A percentile compares a stretch with the other conserved stretches of the same genome.
These are phyloP conservation scores for Phellinidium pouzarii DNA, from an alignment of 1,284 basidiomycete species.

Conservation along the genomic window DNA sequence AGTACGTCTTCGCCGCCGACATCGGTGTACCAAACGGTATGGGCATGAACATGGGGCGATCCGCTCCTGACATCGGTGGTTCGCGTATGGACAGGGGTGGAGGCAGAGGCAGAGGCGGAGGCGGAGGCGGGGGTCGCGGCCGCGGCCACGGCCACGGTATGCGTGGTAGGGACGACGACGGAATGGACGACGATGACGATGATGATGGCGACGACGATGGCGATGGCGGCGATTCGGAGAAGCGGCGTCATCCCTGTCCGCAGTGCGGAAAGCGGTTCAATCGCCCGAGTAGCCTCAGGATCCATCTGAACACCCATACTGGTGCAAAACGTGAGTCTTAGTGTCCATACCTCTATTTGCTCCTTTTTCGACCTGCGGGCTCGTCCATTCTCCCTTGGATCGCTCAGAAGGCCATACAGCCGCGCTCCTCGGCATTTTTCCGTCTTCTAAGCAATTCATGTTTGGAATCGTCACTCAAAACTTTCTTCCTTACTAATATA, in stretches of 20 bases:
- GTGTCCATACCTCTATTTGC: conserved; percentile 26
- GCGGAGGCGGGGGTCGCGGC: background rate
- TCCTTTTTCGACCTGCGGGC: conserved; percentile 2
- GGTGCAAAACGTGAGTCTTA: conserved; percentile 57
- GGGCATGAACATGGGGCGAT: too few species aligned
- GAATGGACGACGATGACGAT: background rate
- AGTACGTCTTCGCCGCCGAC: background rate
- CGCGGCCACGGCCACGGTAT: too few species aligned
- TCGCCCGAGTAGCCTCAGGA: conserved; percentile 67
- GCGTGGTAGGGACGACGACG: background rate
- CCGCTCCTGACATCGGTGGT: background rate
- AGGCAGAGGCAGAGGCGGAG: background rate
- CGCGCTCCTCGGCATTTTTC: background rate
- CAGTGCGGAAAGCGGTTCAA: conserved; percentile 69
- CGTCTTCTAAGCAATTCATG: background rate
- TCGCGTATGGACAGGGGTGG: background rate
- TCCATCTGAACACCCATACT: conserved; percentile 73
- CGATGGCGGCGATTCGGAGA: conserved; percentile 18
- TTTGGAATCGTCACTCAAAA: background rate
- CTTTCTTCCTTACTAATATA: background rate
- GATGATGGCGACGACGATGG: background rate
- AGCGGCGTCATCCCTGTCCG: conserved; percentile 55
- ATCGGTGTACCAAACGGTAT: too few species aligned
- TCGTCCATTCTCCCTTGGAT: background rate
- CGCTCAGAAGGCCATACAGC: too few species aligned